Base-by-base conservation (phyloP, 257 asterid species). In the Eustoma russellianum region DNA sequence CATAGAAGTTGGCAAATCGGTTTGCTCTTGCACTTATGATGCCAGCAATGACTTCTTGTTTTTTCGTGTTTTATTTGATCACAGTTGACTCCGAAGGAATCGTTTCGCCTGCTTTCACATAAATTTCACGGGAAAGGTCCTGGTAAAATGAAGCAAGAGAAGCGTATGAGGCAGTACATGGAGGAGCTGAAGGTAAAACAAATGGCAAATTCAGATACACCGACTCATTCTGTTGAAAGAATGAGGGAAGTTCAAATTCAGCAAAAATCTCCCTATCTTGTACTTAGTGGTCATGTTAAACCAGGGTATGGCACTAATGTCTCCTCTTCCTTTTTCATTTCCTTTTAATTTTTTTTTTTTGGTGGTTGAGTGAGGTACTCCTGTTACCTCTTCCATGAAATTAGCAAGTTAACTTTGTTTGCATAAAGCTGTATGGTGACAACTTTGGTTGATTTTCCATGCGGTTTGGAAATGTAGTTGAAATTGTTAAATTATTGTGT, bases 111-210 rank as follows among this genome's bases (percentile, higher is more conserved):
- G 74, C 69, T 92, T 65, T 92, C 97, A 28, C 97, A 92, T 71
- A 92, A 77, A 73, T 92, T 92, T 69, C 98, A 92, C 16, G 98
- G 97, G 17, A 92, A 92, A 69, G 95, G 88, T 7, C 98, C 97
- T 35, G 97, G 97, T 53, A 92, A 92, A 77, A 82, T 72, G 90
- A 92, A 92, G 59, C 94, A 75, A 71, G 95, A 91, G 64, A 91
- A 91, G 78, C 85, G 94, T 48, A 80, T 87, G 93, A 71, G 94
- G 33, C 94, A 91, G 57, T 91, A 87, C 66, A 84, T 74, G 41
- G 94, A 87, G 73, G 98, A 91, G 62, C 66, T 91, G 75, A 91
- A 88, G 84, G 72, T 88, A 28, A 92, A 91, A 72, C 93, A 79
- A 78, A 91, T 91, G 97, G 79, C 77, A 59, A 91, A 84, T 74